Evolutionary conservation across 352 stramenopile genomes (phyloP).

Genomic region (Globisporangium splendens): DNA sequence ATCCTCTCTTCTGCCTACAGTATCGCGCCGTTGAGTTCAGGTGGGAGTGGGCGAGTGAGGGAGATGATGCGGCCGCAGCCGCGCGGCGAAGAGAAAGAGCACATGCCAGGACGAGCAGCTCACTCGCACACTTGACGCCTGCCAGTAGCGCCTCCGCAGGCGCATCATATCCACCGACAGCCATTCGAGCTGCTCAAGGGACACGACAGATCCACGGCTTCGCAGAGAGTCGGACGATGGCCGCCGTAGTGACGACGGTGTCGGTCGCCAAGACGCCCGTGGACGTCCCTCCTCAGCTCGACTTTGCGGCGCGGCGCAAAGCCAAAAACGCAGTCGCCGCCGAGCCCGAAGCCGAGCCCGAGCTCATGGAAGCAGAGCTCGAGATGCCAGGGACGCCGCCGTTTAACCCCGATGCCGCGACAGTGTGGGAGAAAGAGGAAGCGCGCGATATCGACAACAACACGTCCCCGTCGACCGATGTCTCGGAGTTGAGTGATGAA

Average conservation of each 20-base stretch:
- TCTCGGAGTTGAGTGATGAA: conserved; percentile 5
- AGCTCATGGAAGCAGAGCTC: conserved; percentile 20
- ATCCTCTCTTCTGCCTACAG: too few species aligned
- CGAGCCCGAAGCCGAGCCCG: conserved; percentile 23
- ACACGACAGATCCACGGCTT: neutral
- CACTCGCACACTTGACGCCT: too few species aligned
- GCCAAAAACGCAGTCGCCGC: conserved; percentile 1
- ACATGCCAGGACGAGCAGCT: too few species aligned
- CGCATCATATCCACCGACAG: too few species aligned
- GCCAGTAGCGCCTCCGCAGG: neutral
- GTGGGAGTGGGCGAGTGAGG: too few species aligned
- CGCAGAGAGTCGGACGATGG: neutral
- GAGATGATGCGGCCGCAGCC: too few species aligned
- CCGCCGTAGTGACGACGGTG: neutral
- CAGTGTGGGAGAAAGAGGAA: conserved; percentile 25
- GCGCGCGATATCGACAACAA: conserved; percentile 4
- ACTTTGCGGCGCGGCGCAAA: conserved; percentile 3
- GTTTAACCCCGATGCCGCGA: conserved; percentile 30
- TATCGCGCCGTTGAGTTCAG: too few species aligned
- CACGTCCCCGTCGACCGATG: too few species aligned
- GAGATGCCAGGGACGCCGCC: conserved; percentile 71
- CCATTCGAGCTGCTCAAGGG: too few species aligned
- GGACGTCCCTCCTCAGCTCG: conserved; percentile 5
- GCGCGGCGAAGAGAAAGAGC: too few species aligned
- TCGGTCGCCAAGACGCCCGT: conserved; percentile 1